Conservation (phyloP, 345 rosid genomes). For the Garcia nutans region DNA sequence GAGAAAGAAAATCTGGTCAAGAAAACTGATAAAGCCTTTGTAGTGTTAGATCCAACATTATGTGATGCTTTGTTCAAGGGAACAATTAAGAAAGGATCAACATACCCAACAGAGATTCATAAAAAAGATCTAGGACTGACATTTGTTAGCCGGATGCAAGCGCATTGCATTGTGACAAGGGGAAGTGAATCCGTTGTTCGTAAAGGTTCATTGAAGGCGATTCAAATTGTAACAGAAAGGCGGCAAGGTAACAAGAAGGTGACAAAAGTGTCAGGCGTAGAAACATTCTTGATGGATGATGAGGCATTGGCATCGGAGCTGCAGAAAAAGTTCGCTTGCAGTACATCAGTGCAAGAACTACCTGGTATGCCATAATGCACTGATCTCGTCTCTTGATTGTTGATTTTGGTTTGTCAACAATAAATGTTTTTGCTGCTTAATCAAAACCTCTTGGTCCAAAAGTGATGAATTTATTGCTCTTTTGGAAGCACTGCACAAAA, state of each 20-base stretch:
- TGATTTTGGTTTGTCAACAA: not conserved
- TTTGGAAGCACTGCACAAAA: not conserved
- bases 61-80: conserved; percentile 94
- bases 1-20: conserved; percentile 86
- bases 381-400: not conserved
- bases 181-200: conserved; percentile 75
- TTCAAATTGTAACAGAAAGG: conserved; percentile 88
- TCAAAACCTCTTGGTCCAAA: not conserved
- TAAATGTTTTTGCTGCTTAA: not conserved
- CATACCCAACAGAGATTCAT: conserved; percentile 84
- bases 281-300: conserved; percentile 73
- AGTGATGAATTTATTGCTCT: not conserved
- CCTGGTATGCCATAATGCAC: conserved; percentile 47
- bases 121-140: conserved; percentile 74
- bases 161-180: conserved; percentile 66
- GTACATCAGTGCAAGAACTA: conserved; percentile 77
- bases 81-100: conserved; percentile 85
- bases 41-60: conserved; percentile 71
- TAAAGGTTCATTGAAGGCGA: conserved; percentile 70
- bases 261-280: conserved; percentile 76
- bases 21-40: conserved; percentile 57
- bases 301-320: conserved; percentile 88
- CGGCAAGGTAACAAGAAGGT: conserved; percentile 94
- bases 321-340: conserved; percentile 97
- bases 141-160: conserved; percentile 80